These are phyloP conservation scores for Russula brevipes DNA, from an alignment of 768 basidiomycete genomes.

Conservation along the genomic window DNA sequence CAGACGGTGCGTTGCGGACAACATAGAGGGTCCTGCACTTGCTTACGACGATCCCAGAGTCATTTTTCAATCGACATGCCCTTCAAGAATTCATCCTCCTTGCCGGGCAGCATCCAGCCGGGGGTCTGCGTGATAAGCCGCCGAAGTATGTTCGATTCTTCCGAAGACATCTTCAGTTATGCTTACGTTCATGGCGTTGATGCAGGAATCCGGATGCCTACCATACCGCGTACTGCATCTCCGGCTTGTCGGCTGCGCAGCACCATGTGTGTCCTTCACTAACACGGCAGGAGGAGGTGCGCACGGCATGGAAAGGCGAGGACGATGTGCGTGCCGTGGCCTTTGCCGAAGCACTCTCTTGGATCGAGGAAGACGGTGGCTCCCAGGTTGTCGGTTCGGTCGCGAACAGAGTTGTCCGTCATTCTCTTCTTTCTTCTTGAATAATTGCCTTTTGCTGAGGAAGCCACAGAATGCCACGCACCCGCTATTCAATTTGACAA, in stretches of 20 bases:
- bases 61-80: conserved; percentile 55
- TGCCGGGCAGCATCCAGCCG: conserved; percentile 79
- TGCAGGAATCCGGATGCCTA: conserved; percentile 87
- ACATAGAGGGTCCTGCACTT: background rate
- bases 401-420: conserved; percentile 59
- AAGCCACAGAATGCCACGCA: conserved; percentile 68
- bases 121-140: conserved; percentile 92
- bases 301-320: conserved; percentile 38
- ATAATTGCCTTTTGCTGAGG: background rate
- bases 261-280: conserved; percentile 59
- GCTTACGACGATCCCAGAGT: conserved; percentile 32
- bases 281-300: conserved; percentile 34
- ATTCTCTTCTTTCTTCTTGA: background rate
- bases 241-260: conserved; percentile 86
- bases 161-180: background rate
- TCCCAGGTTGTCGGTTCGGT: conserved; percentile 52
- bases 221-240: conserved; percentile 89
- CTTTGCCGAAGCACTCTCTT: conserved; percentile 54
- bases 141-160: conserved; percentile 59
- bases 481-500: conserved; percentile 70
- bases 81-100: conserved; percentile 84
- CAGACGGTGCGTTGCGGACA: conserved; percentile 48
- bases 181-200: conserved; percentile 9
- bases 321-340: conserved; percentile 38
- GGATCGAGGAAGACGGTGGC: conserved; percentile 63